Base-by-base conservation (phyloP, 306 rosid genomes). In the Quercus gilva region DNA sequence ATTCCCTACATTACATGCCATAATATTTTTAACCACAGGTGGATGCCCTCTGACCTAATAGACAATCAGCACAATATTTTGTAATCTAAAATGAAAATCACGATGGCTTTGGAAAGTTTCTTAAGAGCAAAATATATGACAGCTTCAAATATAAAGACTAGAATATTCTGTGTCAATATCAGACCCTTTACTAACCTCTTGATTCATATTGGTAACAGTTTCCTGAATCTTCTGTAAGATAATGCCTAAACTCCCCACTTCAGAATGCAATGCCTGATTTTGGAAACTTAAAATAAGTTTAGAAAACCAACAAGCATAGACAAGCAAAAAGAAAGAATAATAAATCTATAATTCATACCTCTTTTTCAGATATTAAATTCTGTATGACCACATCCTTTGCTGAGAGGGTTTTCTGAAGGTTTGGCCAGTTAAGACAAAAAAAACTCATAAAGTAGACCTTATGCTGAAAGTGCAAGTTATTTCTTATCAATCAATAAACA, bases 361-460 rank as follows among this genome's bases (percentile, higher is more conserved):
- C 90, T 82, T 88, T 91, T 75, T 86, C 92, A 20, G 86, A 87
- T 75, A 83, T 79, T 82, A 91, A 82, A 82, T 86, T 88, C 71
- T 87, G 85, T 73, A 91, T 90, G 84, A 80, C 85, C 13, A 41
- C 76, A 77, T 93, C 91, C 86, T 87, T 91, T 1, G 74, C 84
- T 19, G 85, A 84, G 59, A 88, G 68, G 33, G 79, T 77, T 88
- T 82, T 88, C 94, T 88, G 92, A 76, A 88, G 85, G 96, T 93
- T 83, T 79, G 87, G 69, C 55, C 63, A 63, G 91, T 87, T 87
- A 88, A 89, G 92, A 79, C 65, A 87, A 81, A 35, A 71, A 35
- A 69, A 73, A 53, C 59, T 17, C n/a, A 51, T 35, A 23, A 41
- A 70, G 74, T 58, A 23, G 18, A 49, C 63, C 6, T 52, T 15